Evolutionary conservation across 345 rosid genomes (phyloP).

Genomic region (Murraya paniculata): DNA sequence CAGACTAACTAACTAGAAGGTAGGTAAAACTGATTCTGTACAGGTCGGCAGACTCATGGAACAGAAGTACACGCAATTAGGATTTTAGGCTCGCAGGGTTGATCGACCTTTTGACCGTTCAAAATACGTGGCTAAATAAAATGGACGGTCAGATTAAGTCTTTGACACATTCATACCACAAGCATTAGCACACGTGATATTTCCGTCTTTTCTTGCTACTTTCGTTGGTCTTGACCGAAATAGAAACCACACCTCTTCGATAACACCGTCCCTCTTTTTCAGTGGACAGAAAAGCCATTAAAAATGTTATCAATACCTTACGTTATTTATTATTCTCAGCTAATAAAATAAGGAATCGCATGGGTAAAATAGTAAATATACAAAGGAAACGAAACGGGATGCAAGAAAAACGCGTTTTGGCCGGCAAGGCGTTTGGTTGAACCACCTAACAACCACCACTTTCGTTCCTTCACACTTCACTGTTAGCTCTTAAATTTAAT

Average conservation of each 20-base stretch:
- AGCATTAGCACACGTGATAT: slow-evolving; percentile 32
- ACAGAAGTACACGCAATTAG: slow-evolving; percentile 18
- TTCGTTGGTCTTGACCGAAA: slow-evolving; percentile 38
- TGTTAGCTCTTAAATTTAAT: slow-evolving; percentile 16
- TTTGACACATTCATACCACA: background rate
- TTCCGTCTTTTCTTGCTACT: slow-evolving; percentile 21
- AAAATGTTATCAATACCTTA: background rate
- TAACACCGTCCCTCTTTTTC: slow-evolving; percentile 13
- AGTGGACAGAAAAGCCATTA: slow-evolving; percentile 22
- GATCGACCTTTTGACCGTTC: slow-evolving; percentile 10
- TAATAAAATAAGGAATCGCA: background rate
- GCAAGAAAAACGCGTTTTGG: slow-evolving; percentile 61
- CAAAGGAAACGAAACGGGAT: slow-evolving; percentile 35
- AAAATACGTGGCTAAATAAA: background rate
- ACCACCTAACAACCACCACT: slow-evolving; percentile 94
- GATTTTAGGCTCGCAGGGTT: slow-evolving; percentile 6
- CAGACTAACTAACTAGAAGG: slow-evolving; percentile 34
- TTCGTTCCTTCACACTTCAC: slow-evolving; percentile 55
- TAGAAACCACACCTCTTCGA: slow-evolving; percentile 21
- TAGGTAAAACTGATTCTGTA: slow-evolving; percentile 27
- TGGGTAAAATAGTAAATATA: slow-evolving; percentile 21
- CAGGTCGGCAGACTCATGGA: slow-evolving; percentile 22
- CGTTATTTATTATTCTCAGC: background rate
- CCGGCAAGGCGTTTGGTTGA: slow-evolving; percentile 92
- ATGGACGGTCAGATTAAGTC: slow-evolving; percentile 34